These are phyloP conservation scores for Entomortierella parvispora DNA, from an alignment of 192 early-diverging fungal genomes.

Conservation along the genomic window DNA sequence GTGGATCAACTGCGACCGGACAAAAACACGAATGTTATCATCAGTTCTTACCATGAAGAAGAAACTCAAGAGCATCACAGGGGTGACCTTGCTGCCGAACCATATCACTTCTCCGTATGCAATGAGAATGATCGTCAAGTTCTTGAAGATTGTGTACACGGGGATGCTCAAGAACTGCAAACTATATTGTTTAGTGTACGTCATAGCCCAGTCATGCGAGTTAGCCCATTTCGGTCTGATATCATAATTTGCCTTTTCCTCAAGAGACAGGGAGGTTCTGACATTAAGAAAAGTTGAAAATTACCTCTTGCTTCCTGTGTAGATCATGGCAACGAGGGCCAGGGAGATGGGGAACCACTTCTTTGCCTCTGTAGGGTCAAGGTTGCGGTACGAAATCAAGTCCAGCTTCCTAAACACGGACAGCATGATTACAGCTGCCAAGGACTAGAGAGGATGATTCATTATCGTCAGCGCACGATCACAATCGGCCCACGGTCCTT, in stretches of 20 bases:
- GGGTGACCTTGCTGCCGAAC: constrained; percentile 85
- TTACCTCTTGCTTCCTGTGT: constrained; percentile 94
- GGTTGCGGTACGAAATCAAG: constrained; percentile 71
- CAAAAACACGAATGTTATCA: constrained; percentile 1
- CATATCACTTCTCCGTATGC: constrained; percentile 92
- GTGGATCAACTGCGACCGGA: neutral
- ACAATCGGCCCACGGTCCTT: too few species aligned
- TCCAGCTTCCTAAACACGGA: constrained; percentile 61
- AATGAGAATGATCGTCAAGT: constrained; percentile 96
- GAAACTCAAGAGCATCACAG: constrained; percentile 86
- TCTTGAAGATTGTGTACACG: constrained; percentile 98
- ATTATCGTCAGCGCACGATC: neutral
- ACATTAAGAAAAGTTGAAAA: too few species aligned
- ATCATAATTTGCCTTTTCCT: too few species aligned
- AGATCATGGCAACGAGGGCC: constrained; percentile 93
- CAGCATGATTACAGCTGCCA: constrained; percentile 67
- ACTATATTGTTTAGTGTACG: constrained; percentile 9
- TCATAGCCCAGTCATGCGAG: too few species aligned
- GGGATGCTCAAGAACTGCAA: constrained; percentile 93
- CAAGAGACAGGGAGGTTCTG: too few species aligned
- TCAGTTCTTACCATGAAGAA: constrained; percentile 82
- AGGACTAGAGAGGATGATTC: constrained; percentile 27
- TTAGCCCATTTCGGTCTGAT: too few species aligned
- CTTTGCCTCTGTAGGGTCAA: constrained; percentile 70
- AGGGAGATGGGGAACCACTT: constrained; percentile 89